These are phyloP conservation scores for Begonia loranthoides DNA, from an alignment of 306 rosid species.

Conservation along the genomic window DNA sequence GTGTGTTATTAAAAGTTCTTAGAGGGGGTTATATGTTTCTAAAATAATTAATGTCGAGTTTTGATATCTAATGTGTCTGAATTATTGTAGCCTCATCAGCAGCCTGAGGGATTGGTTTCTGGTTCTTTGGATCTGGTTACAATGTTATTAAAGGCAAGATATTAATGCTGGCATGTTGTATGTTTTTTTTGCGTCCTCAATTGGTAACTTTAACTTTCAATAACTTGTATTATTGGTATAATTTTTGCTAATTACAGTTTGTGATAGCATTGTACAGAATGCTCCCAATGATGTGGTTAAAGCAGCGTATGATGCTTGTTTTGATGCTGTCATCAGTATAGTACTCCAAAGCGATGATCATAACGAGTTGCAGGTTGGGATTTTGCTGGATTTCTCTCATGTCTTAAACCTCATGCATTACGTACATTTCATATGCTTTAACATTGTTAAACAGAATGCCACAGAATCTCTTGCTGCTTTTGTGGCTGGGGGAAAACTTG, in stretches of 20 bases:
- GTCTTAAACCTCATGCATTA: background rate
- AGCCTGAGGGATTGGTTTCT: constrained; percentile 75
- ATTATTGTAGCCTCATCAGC: constrained; percentile 58
- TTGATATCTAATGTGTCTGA: constrained; percentile 16
- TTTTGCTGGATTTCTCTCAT: background rate
- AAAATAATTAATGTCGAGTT: constrained; percentile 2
- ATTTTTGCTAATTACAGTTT: constrained; percentile 22
- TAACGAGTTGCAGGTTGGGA: constrained; percentile 83
- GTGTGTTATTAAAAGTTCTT: constrained; percentile 21
- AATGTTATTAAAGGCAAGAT: constrained; percentile 86
- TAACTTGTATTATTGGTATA: constrained; percentile 7
- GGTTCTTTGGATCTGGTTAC: constrained; percentile 86
- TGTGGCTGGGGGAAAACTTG: constrained; percentile 65
- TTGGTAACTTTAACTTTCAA: constrained; percentile 10
- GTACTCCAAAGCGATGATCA: constrained; percentile 76
- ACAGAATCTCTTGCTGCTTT: constrained; percentile 84
- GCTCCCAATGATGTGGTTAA: constrained; percentile 63
- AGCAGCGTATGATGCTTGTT: constrained; percentile 67
- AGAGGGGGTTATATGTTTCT: background rate
- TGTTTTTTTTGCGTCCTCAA: constrained; percentile 1
- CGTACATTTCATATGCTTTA: background rate
- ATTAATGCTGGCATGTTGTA: constrained; percentile 9
- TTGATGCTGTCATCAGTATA: constrained; percentile 43
- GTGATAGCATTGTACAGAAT: constrained; percentile 53
- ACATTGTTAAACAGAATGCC: constrained; percentile 56